Evolutionary conservation across 768 basidiomycete species (phyloP), one percentile per base, ranked within the genome.

Genomic region (Lactifluus echinatus): DNA sequence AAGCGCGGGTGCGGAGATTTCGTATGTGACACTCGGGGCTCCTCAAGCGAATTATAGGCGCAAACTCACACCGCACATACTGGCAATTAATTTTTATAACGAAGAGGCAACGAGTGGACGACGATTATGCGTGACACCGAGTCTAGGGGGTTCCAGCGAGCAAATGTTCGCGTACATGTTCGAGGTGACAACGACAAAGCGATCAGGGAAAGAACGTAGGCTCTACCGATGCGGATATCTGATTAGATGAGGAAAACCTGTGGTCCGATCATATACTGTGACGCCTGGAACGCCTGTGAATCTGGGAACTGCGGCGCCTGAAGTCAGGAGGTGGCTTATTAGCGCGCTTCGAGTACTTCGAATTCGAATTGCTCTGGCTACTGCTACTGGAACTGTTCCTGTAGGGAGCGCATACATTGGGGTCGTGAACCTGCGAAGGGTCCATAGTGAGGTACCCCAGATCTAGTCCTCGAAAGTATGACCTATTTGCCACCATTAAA

Each of bases 401-500:
- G 21, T 50, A 55, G 0, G 76, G 73, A 28, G 66, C 80, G 64
- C 87, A 89, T n/a, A 89, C 86, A 55, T 79, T 64, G 0, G 80
- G 75, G 64, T 89, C 69, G 59, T 83, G 55, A 33, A 80, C 67
- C 59, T 71, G 56, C 0, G 84, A 74, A 2, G 87, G 87, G 65
- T 89, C 79, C 57, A 73, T 56, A 0, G 84, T 88, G 26, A 89
- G 70, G 69, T 76, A 87, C 1, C 85, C 85, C 6, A 73, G 68
- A 19, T 70, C 55, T 12, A 85, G 66, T 17, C 79, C 87, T 48
- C 85, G 79, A 29, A 81, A 66, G 65, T 89, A 89, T 1, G 85
- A 85, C 87, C 87, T 59, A 24, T n/a, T 8, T 44, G 34, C 24
- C 17, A n/a, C 23, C 42, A 21, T 36, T 40, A 8, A 28, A 31